These are phyloP conservation scores for Acaromyces ingoldii DNA, from an alignment of 1,284 basidiomycete genomes.

Conservation along the genomic window DNA sequence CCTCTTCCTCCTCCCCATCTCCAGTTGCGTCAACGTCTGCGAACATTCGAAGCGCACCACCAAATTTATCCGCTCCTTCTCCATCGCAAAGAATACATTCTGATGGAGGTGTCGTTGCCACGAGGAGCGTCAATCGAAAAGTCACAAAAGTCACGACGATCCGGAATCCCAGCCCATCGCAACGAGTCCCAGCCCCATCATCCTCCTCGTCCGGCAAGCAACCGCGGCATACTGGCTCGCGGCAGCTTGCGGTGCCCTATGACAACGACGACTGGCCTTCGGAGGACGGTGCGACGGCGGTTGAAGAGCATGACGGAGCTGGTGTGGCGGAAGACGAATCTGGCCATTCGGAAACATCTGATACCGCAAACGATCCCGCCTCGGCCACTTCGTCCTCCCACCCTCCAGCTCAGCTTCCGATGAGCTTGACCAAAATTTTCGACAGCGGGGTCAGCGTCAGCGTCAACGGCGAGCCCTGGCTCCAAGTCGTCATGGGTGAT, in stretches of 20 bases:
- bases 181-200: too few species aligned
- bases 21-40: too few species aligned
- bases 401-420: constrained; percentile 6
- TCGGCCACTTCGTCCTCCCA: constrained; percentile 13
- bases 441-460: constrained; percentile 29
- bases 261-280: constrained; percentile 31
- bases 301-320: constrained; percentile 23
- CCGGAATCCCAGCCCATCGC: constrained; percentile 19
- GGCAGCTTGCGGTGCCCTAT: too few species aligned
- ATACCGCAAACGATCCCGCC: constrained; percentile 18
- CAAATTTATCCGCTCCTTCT: too few species aligned
- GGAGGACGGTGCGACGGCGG: constrained; percentile 29
- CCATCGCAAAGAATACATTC: too few species aligned
- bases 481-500: constrained; percentile 37
- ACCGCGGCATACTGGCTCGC: too few species aligned
- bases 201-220: too few species aligned
- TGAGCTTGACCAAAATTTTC: constrained; percentile 17
- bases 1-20: too few species aligned
- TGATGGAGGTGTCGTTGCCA: constrained; percentile 34
- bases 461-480: constrained; percentile 36
- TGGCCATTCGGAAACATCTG: constrained; percentile 23
- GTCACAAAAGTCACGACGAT: constrained; percentile 25
- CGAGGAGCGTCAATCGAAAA: constrained; percentile 28
- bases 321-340: constrained; percentile 8
- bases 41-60: too few species aligned